Base-by-base conservation (phyloP, 1,284 basidiomycete genomes). In the Waitea zeae region DNA sequence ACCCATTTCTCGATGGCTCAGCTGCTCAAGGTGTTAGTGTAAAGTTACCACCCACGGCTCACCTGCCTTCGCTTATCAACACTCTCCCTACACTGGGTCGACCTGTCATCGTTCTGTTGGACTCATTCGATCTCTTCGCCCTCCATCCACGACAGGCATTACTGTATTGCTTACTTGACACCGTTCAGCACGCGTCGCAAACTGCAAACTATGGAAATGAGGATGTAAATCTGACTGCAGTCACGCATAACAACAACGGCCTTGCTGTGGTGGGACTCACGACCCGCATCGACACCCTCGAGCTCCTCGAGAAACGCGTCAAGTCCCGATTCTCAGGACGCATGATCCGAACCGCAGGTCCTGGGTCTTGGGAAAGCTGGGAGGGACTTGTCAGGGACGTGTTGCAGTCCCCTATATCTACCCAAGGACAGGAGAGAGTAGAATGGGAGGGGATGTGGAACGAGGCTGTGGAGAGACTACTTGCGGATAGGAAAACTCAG, bases 261-360 rank as follows among this genome's bases (percentile, higher is more conserved):
- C 55, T 95, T 13, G 80, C 79, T 0, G 74, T 95, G 17, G 59
- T 95, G 29, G 89, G 90, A 7, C 52, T 89, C 2, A 88, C 86
- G 0, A 71, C 71, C 20, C 72, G 88, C 12, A 65, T 89, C 12
- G 88, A 95, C 46, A 80, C 84, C n/a, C 67, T 93, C 39, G 81
- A 84, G 38, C 56, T 86, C 6, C 61, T 97, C 4, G 90, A 97
- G 53, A 96, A 97, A 51, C 68, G 90, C 32, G 90, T 96, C 34
- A 93, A 95, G 55, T 93, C 87, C 43, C 72, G 90, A 4, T 97
- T 95, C 56, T 93, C 89, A 3, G 87, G 88, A 24, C 67, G 90
- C 33, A 82, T 89, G 46, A 64, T 90, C 42, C 70, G 84, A 35
- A 76, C 84, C 5, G 63, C 70, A 0, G 68, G 76, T 14, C 71